Evolutionary conservation across 2,329 filamentous ascomycete genomes (phyloP).

Genomic region (Microdochium trichocladiopsis): DNA sequence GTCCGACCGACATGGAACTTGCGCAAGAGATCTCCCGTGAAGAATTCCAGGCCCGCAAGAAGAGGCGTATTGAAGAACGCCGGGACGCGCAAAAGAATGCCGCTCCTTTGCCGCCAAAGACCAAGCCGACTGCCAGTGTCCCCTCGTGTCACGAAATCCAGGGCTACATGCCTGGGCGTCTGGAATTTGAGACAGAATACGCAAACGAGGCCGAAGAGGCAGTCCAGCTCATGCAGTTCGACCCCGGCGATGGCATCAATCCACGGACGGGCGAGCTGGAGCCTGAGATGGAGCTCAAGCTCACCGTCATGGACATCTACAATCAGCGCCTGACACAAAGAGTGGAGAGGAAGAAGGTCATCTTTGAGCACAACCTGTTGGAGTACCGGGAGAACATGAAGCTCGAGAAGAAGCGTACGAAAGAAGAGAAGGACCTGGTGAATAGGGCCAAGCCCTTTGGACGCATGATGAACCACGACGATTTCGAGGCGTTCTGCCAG

Average conservation of each 20-base stretch:
- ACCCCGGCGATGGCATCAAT: conserved; percentile 90
- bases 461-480: conserved; percentile 89
- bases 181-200: conserved; percentile 97
- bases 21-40: conserved; percentile 79
- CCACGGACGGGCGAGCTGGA: conserved; percentile 78
- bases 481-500: conserved; percentile 80
- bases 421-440: conserved; percentile 85
- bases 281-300: conserved; percentile 93
- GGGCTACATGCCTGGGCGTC: conserved; percentile 94
- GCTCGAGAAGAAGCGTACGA: conserved; percentile 88
- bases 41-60: conserved; percentile 89
- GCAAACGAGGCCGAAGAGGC: conserved; percentile 97
- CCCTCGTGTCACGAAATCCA: conserved; percentile 97
- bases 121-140: conserved; percentile 91
- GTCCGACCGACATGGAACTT: conserved; percentile 71
- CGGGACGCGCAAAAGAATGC: conserved; percentile 83
- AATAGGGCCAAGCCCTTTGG: conserved; percentile 96
- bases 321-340: conserved; percentile 85
- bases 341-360: conserved; percentile 90
- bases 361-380: conserved; percentile 89
- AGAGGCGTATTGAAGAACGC: conserved; percentile 84
- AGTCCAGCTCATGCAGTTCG: conserved; percentile 97
- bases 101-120: conserved; percentile 78
- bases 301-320: conserved; percentile 98
- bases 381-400: conserved; percentile 91